phyloP scores from a whole-genome alignment of 176 grass and related monocot species.

The Leersia perrieri region DNA sequence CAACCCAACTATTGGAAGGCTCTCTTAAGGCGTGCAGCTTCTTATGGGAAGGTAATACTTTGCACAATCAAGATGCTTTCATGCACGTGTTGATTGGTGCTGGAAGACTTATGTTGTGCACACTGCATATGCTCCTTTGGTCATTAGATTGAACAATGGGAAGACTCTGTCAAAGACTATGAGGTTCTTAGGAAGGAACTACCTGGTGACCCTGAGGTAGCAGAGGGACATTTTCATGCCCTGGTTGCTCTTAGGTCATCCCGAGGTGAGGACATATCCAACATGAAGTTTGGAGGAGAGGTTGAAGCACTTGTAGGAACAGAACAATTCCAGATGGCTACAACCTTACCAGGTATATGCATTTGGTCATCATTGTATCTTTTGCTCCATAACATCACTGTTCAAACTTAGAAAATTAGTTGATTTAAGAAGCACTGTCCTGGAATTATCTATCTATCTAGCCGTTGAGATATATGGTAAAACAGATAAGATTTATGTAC shows the following conservation, averaged over 20 bases:
- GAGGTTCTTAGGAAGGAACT: constrained; percentile 78
- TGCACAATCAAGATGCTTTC: background rate
- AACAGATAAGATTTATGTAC: background rate
- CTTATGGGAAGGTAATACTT: constrained; percentile 65
- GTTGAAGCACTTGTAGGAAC: constrained; percentile 76
- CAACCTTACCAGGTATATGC: constrained; percentile 77
- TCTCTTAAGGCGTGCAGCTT: constrained; percentile 89
- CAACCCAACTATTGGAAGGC: constrained; percentile 93
- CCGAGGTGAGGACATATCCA: constrained; percentile 76
- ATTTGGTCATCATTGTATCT: constrained; percentile 1
- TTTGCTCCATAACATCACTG: background rate
- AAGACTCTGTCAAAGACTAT: constrained; percentile 81
- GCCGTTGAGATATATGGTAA: background rate
- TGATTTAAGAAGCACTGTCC: background rate
- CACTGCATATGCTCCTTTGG: constrained; percentile 17
- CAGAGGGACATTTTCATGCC: constrained; percentile 87
- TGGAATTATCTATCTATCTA: background rate
- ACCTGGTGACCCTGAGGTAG: constrained; percentile 74
- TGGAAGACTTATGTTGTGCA: background rate
- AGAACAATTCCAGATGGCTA: constrained; percentile 81
- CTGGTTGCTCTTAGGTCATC: constrained; percentile 84
- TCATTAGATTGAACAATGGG: constrained; percentile 81
- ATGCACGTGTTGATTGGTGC: background rate
- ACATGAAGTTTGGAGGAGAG: constrained; percentile 94
- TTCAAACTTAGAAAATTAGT: background rate